Evolutionary conservation across 2,329 filamentous ascomycete species (phyloP).

Genomic region (Biscogniauxia mediterranea): DNA sequence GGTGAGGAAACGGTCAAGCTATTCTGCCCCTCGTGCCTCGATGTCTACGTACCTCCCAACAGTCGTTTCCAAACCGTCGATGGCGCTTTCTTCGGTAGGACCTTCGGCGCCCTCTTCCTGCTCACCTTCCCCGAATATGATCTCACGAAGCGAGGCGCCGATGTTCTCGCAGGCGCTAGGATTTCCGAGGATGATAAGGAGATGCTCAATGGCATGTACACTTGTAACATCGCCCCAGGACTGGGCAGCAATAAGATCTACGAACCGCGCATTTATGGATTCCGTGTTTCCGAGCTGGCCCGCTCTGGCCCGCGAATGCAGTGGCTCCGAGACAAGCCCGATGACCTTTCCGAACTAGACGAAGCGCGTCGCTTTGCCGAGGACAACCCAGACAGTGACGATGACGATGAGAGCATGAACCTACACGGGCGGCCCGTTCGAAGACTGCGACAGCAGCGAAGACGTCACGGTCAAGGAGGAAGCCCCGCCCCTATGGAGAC

Average conservation of each 20-base stretch:
- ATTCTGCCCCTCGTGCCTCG: conserved; percentile 94
- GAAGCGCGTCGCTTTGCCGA: conserved; percentile 62
- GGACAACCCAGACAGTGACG: conserved; percentile 56
- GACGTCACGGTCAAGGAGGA: conserved; percentile 48
- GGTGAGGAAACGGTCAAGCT: conserved; percentile 98
- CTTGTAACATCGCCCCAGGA: conserved; percentile 83
- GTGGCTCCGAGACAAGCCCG: conserved; percentile 85
- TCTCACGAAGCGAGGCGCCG: conserved; percentile 68
- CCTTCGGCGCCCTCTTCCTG: conserved; percentile 94
- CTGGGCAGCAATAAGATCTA: conserved; percentile 83
- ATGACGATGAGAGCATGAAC: conserved; percentile 51
- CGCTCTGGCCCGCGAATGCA: conserved; percentile 93
- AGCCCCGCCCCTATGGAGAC: conserved; percentile 57
- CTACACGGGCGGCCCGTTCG: conserved; percentile 40
- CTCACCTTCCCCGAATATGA: conserved; percentile 98
- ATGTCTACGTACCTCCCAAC: conserved; percentile 96
- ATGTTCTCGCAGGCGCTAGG: conserved; percentile 48
- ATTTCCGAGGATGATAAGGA: conserved; percentile 44
- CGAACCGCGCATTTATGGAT: conserved; percentile 94
- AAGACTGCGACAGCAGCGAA: conserved; percentile 40
- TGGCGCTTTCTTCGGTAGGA: conserved; percentile 96
- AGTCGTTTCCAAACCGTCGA: conserved; percentile 96
- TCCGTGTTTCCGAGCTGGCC: conserved; percentile 87
- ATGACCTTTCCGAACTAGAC: conserved; percentile 78
- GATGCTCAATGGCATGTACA: conserved; percentile 81